Evolutionary conservation across 176 grass and related monocot species (phyloP), one percentile per base, ranked within the genome.

Genomic region (Eleusine coracana): DNA sequence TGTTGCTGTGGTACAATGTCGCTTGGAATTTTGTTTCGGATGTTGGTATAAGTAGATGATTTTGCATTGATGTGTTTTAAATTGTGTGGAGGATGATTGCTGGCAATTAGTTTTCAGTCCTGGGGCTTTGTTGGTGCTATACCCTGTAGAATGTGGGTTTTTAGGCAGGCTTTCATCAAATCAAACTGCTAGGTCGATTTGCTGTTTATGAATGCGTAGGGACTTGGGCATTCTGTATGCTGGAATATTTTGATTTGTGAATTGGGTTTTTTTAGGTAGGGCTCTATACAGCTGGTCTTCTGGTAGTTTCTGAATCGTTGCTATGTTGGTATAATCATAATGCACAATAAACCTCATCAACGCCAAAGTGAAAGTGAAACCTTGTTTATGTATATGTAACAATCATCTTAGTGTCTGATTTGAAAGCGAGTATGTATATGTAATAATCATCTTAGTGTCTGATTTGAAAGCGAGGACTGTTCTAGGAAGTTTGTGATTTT

Each of bases 291-390:
- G n/a, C 59, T 82, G 78, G 29, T 49, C 0, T 20, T 58, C 3
- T 63, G 6, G 28, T 29, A 48, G 16, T 82, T 82, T 17, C 41
- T 73, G 31, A 73, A 73, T 46, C 46, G 6, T 36, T 85, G 2
- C 67, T 78, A 5, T 5, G 17, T 21, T 29, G 20, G 71, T 23
- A 51, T 38, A 36, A 69, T 70, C 31, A 51, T 17, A 68, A 45
- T 29, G 45, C 62, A n/a, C 3, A 10, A 8, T 7, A 4, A 20
- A 4, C 18, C n/a, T 63, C 59, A 62, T 54, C 34, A 29, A 37
- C 37, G 36, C 11, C 13, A 79, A 21, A 66, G 48, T 66, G 56
- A 79, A 21, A 66, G 48, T 66, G 56, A 28, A 68, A 37, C 31
- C n/a, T 40, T 2, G 16, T 63, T 7, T 65, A 13, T 28, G 37